Conservation (phyloP, 208 protist genomes). For the Entamoeba invadens region DNA sequence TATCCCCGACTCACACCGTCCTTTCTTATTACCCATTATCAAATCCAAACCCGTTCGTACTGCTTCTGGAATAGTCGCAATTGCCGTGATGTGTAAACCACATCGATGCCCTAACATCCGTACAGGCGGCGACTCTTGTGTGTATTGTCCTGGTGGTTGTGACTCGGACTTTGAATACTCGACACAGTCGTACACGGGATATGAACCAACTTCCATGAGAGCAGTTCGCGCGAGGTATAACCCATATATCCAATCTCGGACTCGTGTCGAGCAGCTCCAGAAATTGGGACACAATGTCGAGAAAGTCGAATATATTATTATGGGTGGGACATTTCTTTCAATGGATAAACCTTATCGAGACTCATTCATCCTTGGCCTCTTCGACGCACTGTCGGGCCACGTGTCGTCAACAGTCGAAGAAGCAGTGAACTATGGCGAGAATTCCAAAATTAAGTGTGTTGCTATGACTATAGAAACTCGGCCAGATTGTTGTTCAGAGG, state of each 20-base stretch:
- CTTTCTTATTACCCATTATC: conserved; percentile 50
- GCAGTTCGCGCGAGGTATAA: conserved; percentile 73
- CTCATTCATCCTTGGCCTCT: conserved; percentile 63
- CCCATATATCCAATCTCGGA: conserved; percentile 57
- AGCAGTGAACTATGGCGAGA: conserved; percentile 68
- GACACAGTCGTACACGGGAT: conserved; percentile 61
- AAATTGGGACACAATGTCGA: conserved; percentile 54
- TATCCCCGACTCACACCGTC: conserved; percentile 41
- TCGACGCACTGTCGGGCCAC: conserved; percentile 61
- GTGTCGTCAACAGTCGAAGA: conserved; percentile 52
- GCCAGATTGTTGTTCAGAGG: conserved; percentile 79
- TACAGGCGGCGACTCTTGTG: conserved; percentile 63
- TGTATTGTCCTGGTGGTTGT: conserved; percentile 71
- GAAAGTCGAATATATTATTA: conserved; percentile 92
- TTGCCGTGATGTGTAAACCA: conserved; percentile 81
- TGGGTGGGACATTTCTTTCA: conserved; percentile 96
- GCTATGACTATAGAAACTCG: conserved; percentile 95
- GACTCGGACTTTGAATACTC: conserved; percentile 78
- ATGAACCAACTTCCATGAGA: conserved; percentile 74
- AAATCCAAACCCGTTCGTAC: conserved; percentile 66
- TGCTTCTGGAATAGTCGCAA: conserved; percentile 62
- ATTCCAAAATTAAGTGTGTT: conserved; percentile 73
- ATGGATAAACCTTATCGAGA: conserved; percentile 73
- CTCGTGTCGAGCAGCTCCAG: conserved; percentile 63
- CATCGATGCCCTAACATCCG: conserved; percentile 72